Conservation (phyloP, 2,329 filamentous ascomycete genomes). For the Epicoccum sorghinum region DNA sequence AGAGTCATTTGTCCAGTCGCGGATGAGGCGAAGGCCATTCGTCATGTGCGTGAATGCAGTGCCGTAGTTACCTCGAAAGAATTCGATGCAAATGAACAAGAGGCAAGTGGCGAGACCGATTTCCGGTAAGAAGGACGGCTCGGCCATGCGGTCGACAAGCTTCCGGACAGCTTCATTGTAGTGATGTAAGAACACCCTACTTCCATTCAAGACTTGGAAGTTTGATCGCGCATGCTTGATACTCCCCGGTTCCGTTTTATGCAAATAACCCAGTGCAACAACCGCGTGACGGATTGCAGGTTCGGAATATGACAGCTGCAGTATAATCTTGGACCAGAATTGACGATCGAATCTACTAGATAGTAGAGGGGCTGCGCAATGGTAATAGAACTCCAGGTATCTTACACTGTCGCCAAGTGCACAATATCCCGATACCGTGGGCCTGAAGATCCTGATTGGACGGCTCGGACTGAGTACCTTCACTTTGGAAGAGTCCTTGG, state of each 20-base stretch:
- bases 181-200: constrained; percentile 44
- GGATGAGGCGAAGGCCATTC: constrained; percentile 51
- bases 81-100: constrained; percentile 53
- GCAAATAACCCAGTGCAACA: constrained; percentile 50
- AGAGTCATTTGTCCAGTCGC: constrained; percentile 8
- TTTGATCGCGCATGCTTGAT: constrained; percentile 26
- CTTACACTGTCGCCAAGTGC: constrained; percentile 24
- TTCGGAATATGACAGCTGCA: constrained; percentile 52
- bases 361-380: constrained; percentile 46
- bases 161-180: constrained; percentile 51
- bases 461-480: neutral
- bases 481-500: neutral
- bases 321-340: constrained; percentile 52
- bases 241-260: constrained; percentile 28
- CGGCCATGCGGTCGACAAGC: constrained; percentile 42
- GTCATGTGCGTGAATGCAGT: constrained; percentile 51
- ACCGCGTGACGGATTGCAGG: constrained; percentile 52
- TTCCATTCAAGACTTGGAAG: constrained; percentile 4
- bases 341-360: constrained; percentile 40
- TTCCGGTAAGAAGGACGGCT: constrained; percentile 40
- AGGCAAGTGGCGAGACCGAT: constrained; percentile 52
- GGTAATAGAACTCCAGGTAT: constrained; percentile 51
- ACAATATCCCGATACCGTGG: constrained; percentile 10
- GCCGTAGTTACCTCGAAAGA: constrained; percentile 50
- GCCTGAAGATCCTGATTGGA: neutral